Conservation (phyloP, 75 land plant genomes). For the Larix kaempferi region DNA sequence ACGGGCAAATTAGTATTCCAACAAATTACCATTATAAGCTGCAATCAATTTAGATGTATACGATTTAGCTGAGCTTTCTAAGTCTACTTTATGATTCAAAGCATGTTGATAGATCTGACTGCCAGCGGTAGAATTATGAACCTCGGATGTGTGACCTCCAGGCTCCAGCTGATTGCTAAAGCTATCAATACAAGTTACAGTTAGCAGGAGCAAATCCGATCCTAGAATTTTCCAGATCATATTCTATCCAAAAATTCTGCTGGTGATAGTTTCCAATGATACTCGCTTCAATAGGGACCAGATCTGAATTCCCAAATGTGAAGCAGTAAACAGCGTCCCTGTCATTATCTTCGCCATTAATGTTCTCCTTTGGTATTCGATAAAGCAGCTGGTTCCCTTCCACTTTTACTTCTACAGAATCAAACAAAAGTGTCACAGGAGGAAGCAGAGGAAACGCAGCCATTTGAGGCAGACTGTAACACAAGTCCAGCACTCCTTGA, state of each 20-base stretch:
- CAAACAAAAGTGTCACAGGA: background rate
- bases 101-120: too few species aligned
- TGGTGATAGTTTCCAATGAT: constrained; percentile 43
- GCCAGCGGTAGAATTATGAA: too few species aligned
- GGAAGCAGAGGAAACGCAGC: background rate
- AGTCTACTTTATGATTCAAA: too few species aligned
- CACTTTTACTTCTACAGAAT: background rate
- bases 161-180: too few species aligned
- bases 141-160: too few species aligned
- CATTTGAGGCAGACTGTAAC: background rate
- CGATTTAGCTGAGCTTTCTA: too few species aligned
- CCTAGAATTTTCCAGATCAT: constrained; percentile 22
- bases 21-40: too few species aligned
- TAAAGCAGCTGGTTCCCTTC: constrained; percentile 3
- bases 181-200: too few species aligned
- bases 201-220: constrained; percentile 18
- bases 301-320: constrained; percentile 8
- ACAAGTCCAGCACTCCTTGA: background rate
- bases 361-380: background rate
- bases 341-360: background rate
- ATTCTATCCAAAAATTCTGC: constrained; percentile 31
- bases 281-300: background rate
- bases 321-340: constrained; percentile 12
- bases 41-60: too few species aligned
- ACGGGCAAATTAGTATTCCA: too few species aligned